These are phyloP conservation scores for Colletotrichum abscissum DNA, from an alignment of 2,329 filamentous ascomycete genomes.

Conservation along the genomic window DNA sequence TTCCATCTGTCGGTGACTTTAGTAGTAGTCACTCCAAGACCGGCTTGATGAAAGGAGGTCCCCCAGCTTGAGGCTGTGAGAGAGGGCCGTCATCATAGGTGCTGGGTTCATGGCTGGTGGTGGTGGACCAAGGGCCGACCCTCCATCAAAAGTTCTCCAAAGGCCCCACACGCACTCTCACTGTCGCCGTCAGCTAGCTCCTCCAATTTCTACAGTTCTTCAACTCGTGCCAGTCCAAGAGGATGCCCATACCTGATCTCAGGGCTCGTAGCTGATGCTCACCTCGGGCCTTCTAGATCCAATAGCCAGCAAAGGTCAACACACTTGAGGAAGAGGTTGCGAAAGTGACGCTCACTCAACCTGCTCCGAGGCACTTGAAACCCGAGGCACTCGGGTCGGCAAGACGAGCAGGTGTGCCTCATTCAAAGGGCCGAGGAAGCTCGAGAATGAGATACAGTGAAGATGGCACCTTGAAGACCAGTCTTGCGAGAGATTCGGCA, in stretches of 20 bases:
- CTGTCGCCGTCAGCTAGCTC: not conserved
- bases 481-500: not conserved
- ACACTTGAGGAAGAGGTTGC: not conserved
- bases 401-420: too few relatives aligned
- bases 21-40: not conserved
- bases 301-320: not conserved
- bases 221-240: not conserved
- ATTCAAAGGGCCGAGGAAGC: not conserved
- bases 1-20: not conserved
- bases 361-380: not conserved
- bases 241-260: not conserved
- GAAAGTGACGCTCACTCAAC: not conserved
- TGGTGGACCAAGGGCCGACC: not conserved
- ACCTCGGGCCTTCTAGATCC: not conserved
- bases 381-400: too few relatives aligned
- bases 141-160: conserved; percentile 19
- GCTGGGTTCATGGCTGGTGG: not conserved
- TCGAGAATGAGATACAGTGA: not conserved
- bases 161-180: conserved; percentile 16
- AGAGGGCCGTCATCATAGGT: not conserved
- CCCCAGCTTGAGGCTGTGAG: not conserved
- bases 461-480: not conserved
- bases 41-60: not conserved
- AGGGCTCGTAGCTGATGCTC: not conserved
- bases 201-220: conserved; percentile 1